Evolutionary conservation across 768 basidiomycete species (phyloP).

Genomic region (Russula sp.): DNA sequence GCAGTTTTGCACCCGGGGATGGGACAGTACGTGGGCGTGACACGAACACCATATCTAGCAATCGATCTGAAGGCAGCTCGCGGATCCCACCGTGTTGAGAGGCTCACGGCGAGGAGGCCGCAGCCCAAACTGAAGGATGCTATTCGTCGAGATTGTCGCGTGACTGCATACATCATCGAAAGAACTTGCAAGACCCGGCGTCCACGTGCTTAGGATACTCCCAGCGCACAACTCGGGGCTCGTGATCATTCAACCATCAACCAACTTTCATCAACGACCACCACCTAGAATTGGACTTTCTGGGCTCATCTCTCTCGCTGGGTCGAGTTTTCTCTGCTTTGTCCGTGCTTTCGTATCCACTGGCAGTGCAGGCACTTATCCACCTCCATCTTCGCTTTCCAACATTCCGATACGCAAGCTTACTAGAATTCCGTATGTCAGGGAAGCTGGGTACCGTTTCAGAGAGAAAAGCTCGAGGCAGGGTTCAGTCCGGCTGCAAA

Average conservation of each 20-base stretch:
- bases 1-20: not conserved
- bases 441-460: not conserved
- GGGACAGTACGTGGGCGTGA: slow-evolving; percentile 2
- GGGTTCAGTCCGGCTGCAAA: not conserved
- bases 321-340: slow-evolving; percentile 11
- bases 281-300: too few species aligned
- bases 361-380: slow-evolving; percentile 12
- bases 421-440: slow-evolving; percentile 3
- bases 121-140: slow-evolving; percentile 2
- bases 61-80: slow-evolving; percentile 7
- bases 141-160: slow-evolving; percentile 13
- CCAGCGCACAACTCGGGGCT: too few species aligned
- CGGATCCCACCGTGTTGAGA: slow-evolving; percentile 14
- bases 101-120: slow-evolving; percentile 7
- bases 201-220: too few species aligned
- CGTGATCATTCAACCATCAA: too few species aligned
- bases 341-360: slow-evolving; percentile 17
- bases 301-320: slow-evolving; percentile 8
- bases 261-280: too few species aligned
- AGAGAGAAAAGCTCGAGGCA: slow-evolving; percentile 1
- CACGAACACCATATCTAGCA: slow-evolving; percentile 3
- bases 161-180: not conserved
- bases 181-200: too few species aligned
- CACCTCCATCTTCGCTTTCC: not conserved
- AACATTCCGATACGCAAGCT: not conserved